Conservation (phyloP, 306 rosid species). For the Rubus parviflorus region DNA sequence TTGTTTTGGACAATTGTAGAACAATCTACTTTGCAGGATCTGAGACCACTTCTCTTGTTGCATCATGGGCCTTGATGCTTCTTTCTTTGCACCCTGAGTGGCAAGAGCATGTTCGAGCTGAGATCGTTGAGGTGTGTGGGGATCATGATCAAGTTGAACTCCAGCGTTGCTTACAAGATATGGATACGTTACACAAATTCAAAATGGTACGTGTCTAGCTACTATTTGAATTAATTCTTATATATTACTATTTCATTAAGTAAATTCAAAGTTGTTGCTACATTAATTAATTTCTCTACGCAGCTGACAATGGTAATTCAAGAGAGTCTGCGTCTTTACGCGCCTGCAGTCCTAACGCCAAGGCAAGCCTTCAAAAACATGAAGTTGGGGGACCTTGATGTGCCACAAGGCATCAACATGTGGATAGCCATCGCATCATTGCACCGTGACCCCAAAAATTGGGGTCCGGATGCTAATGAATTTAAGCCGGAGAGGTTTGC, state of each 20-base stretch:
- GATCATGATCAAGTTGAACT: background rate
- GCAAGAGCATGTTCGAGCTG: constrained; percentile 18
- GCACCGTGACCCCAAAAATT: background rate
- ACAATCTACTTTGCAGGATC: constrained; percentile 18
- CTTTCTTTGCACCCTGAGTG: constrained; percentile 20
- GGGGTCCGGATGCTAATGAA: background rate
- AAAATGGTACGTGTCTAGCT: constrained; percentile 1
- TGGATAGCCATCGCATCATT: background rate
- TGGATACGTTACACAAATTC: background rate
- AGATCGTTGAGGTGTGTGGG: constrained; percentile 13
- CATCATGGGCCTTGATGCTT: constrained; percentile 24
- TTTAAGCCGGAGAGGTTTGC: background rate
- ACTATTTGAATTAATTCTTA: too few relatives aligned
- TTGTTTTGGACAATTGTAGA: constrained; percentile 14
- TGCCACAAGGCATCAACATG: background rate
- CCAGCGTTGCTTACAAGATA: background rate
- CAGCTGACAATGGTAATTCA: constrained; percentile 5
- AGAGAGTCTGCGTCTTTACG: background rate
- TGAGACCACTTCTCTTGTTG: constrained; percentile 17
- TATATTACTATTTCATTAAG: too few relatives aligned
- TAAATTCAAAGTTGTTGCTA: background rate
- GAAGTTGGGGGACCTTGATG: background rate
- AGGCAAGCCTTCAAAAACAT: background rate
- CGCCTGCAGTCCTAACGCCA: background rate
- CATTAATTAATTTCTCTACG: background rate